Evolutionary conservation across 495 filamentous ascomycete genomes (phyloP).

Genomic region (Terfezia claveryi): DNA sequence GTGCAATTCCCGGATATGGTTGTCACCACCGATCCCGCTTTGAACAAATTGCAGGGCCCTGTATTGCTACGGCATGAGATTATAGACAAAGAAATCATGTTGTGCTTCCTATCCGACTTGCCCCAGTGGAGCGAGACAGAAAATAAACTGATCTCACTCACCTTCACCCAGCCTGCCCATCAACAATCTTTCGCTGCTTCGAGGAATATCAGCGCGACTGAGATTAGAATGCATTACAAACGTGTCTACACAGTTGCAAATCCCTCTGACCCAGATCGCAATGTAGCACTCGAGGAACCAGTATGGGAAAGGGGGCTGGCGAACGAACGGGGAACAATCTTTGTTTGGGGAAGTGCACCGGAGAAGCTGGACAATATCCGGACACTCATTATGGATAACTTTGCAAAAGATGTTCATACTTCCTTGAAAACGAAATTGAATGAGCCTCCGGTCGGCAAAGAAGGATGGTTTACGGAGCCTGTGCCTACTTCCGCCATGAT

Average conservation of each 20-base stretch:
- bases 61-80: background rate
- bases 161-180: background rate
- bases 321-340: background rate
- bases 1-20: background rate
- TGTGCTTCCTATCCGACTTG: background rate
- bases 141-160: background rate
- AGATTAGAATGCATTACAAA: background rate
- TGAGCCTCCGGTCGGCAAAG: background rate
- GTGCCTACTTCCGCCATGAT: constrained; percentile 6
- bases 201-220: background rate
- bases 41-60: background rate
- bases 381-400: background rate
- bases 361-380: background rate
- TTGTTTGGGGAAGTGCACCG: constrained; percentile 4
- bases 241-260: constrained; percentile 2
- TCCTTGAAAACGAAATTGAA: background rate
- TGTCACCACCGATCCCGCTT: background rate
- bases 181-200: background rate
- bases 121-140: background rate
- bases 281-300: background rate
- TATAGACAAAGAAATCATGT: background rate
- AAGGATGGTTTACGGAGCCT: constrained; percentile 5
- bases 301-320: background rate
- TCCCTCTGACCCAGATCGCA: background rate
- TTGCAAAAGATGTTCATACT: background rate